These are phyloP conservation scores for Aspergillus chevalieri DNA, from an alignment of 2,329 filamentous ascomycete genomes.

Conservation along the genomic window DNA sequence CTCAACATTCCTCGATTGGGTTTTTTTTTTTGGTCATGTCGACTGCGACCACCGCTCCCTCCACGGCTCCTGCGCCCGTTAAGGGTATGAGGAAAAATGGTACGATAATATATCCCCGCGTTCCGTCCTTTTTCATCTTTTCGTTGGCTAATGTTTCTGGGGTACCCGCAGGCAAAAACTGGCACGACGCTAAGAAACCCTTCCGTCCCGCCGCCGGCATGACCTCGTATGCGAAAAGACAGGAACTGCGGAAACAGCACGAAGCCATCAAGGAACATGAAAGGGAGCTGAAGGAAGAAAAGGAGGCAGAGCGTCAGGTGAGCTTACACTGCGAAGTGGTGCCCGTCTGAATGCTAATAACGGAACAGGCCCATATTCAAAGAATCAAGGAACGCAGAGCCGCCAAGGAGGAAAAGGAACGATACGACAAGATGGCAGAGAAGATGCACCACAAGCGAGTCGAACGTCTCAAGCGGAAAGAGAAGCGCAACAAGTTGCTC, in stretches of 20 bases:
- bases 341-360: slow-evolving; percentile 1
- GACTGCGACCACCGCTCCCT: slow-evolving; percentile 24
- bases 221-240: slow-evolving; percentile 70
- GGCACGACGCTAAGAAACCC: slow-evolving; percentile 75
- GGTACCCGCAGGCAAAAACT: slow-evolving; percentile 72
- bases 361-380: slow-evolving; percentile 62
- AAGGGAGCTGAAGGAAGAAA: slow-evolving; percentile 93
- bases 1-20: not conserved
- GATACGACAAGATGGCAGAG: slow-evolving; percentile 89
- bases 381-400: slow-evolving; percentile 77
- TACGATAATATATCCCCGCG: slow-evolving; percentile 36
- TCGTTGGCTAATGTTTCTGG: slow-evolving; percentile 12
- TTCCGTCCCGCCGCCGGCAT: slow-evolving; percentile 78
- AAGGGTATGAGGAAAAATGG: slow-evolving; percentile 77
- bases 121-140: slow-evolving; percentile 4
- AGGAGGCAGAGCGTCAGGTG: slow-evolving; percentile 81
- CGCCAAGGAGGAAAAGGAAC: slow-evolving; percentile 85
- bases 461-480: slow-evolving; percentile 85
- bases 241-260: slow-evolving; percentile 62
- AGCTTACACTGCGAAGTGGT: slow-evolving; percentile 16
- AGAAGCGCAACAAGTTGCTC: slow-evolving; percentile 70
- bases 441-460: slow-evolving; percentile 97
- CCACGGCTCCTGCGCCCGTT: slow-evolving; percentile 29
- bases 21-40: slow-evolving; percentile 39
- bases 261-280: slow-evolving; percentile 84